Evolutionary conservation across 768 basidiomycete genomes (phyloP).

Genomic region (Russula virescens): DNA sequence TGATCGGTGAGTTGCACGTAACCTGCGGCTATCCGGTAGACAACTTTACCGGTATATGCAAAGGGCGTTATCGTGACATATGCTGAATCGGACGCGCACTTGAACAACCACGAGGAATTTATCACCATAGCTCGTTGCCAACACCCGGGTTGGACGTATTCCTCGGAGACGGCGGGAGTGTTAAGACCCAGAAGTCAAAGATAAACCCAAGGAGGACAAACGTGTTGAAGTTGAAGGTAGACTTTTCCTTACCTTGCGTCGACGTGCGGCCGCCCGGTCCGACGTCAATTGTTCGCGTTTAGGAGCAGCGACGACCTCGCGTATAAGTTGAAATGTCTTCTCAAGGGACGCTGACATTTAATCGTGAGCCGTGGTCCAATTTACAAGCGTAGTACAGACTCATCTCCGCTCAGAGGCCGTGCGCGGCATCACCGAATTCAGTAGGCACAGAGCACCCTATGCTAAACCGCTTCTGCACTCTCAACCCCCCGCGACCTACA

Average conservation of each 20-base stretch:
- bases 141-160: neutral
- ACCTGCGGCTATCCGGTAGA: neutral
- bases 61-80: neutral
- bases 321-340: conserved; percentile 12
- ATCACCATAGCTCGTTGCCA: neutral
- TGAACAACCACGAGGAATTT: neutral
- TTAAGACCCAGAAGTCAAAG: neutral
- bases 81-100: neutral
- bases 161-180: neutral
- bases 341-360: conserved; percentile 29
- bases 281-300: neutral
- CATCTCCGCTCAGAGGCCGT: conserved; percentile 42
- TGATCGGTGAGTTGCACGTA: neutral
- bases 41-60: neutral
- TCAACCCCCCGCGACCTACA: conserved; percentile 29
- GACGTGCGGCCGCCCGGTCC: conserved; percentile 11
- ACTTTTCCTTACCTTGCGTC: neutral
- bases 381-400: conserved; percentile 26
- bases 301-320: neutral
- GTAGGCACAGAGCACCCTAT: conserved; percentile 37
- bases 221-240: neutral
- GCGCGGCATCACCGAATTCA: conserved; percentile 64
- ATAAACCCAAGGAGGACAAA: neutral
- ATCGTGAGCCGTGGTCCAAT: conserved; percentile 26
- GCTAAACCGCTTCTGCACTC: neutral